phyloP scores from a whole-genome alignment of 2,329 filamentous ascomycete genomes.

The Phialocephala sp. region DNA sequence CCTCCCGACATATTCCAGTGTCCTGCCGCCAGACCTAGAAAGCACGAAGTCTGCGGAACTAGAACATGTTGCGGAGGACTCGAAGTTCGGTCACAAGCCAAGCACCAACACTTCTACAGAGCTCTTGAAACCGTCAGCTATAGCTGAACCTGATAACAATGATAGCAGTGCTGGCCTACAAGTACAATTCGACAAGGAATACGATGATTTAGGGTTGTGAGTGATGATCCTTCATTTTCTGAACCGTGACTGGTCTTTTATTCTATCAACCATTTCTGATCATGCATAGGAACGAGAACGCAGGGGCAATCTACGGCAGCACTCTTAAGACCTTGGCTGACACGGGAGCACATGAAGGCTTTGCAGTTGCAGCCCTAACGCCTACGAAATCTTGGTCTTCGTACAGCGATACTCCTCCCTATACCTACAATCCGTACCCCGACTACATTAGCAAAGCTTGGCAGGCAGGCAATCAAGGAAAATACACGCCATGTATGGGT shows the following conservation, averaged over 20 bases:
- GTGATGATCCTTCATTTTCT: constrained; percentile 26
- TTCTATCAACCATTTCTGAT: constrained; percentile 17
- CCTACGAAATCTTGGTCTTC: constrained; percentile 45
- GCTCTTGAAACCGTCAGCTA: constrained; percentile 4
- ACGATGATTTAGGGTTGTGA: constrained; percentile 30
- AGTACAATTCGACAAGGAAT: constrained; percentile 33
- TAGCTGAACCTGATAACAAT: not conserved
- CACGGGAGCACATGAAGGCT: constrained; percentile 39
- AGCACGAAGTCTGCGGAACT: not conserved
- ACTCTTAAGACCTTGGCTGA: constrained; percentile 56
- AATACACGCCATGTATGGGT: constrained; percentile 68
- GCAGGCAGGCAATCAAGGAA: constrained; percentile 60
- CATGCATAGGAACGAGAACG: constrained; percentile 48
- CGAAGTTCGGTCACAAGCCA: not conserved
- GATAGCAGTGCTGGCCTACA: constrained; percentile 18
- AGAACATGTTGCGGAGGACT: not conserved
- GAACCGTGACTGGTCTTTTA: constrained; percentile 22
- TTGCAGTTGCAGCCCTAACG: constrained; percentile 43
- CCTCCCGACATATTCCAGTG: not conserved
- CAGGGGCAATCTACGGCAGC: constrained; percentile 62
- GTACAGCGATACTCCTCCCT: constrained; percentile 55
- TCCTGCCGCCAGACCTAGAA: not conserved
- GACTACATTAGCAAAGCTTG: constrained; percentile 69
- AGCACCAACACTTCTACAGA: not conserved
- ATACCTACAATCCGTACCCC: constrained; percentile 74